Base-by-base conservation (phyloP, 1,284 basidiomycete species). In the Trichosporon inkin region DNA sequence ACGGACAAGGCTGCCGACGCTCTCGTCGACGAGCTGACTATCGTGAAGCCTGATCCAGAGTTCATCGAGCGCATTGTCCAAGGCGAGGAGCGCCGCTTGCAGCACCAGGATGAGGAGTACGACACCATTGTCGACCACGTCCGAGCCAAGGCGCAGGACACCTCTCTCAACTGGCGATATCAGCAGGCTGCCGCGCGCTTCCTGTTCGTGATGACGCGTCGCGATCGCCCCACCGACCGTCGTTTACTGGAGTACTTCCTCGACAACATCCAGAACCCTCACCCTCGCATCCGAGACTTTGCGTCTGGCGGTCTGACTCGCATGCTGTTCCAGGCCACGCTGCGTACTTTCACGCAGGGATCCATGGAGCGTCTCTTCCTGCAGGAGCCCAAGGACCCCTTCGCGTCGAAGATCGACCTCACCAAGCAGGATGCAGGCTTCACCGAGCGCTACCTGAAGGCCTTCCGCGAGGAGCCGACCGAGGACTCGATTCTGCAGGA, bases 91-190 rank as follows among this genome's bases (percentile, higher is more conserved):
- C 53, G 53, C 6, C 56, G 55, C n/a, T 63, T 74, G 2, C 67
- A 62, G 0, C 65, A 67, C n/a, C 76, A 78, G 55, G 76, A 82
- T 62, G 62, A 66, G 4, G 67, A 80, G 39, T 80, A 76, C 63
- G 75, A 78, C 54, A 57, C 69, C 20, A 72, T 80, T n/a, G 69
- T 78, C 13, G 79, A 82, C 37, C 81, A 82, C 16, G 84, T 95
- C 35, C 80, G 94, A 22, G 83, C 83, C 56, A 80, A 92, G 68
- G 88, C 90, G 2, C 71, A 79, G 53, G 81, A 69, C 44, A 64
- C 73, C 0, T 52, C 51, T 1, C 58, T 88, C 13, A 76, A 97
- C 86, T 97, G 94, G 94, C 83, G 91, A 74, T 98, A 96, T 78
- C 81, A 86, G 0, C 86, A 92, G 78, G 88, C 87, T 62, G 87